Evolutionary conservation across 371 early-diverging fungal genomes (phyloP).

Genomic region (Mortierella sp.): DNA sequence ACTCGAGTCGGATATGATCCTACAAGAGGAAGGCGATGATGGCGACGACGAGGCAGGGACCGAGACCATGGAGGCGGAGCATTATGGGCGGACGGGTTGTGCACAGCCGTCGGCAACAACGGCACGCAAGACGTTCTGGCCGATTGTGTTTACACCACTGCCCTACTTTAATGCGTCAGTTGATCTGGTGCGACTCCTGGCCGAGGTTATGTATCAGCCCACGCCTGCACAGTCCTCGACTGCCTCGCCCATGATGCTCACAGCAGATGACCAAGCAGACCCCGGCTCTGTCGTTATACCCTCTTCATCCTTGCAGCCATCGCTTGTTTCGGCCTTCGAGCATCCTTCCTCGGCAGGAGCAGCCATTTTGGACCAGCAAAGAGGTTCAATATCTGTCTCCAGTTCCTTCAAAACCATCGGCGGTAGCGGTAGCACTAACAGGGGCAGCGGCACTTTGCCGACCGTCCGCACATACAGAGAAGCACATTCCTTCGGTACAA

Average conservation of each 20-base stretch:
- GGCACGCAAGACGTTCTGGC: slow-evolving; percentile 34
- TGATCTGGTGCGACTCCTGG: slow-evolving; percentile 41
- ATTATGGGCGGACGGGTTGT: background rate
- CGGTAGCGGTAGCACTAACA: background rate
- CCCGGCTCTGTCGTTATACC: background rate
- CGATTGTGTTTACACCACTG: slow-evolving; percentile 45
- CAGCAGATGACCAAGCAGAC: background rate
- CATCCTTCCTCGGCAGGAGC: no score
- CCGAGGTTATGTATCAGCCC: slow-evolving; percentile 44
- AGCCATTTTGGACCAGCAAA: no score
- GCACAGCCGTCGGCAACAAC: background rate
- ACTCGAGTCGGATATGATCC: background rate
- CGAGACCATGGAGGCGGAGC: slow-evolving; percentile 30
- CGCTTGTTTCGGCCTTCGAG: no score
- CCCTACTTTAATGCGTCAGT: slow-evolving; percentile 53
- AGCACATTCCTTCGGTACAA: slow-evolving; percentile 17
- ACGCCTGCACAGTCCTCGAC: slow-evolving; percentile 2
- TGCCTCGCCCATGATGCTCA: background rate
- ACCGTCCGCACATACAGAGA: slow-evolving; percentile 1
- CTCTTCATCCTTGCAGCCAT: background rate
- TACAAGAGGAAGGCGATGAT: slow-evolving; percentile 32
- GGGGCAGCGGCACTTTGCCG: background rate
- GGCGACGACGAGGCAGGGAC: slow-evolving; percentile 34
- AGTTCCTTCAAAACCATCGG: no score
- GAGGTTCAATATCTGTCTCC: no score